Base-by-base conservation (phyloP, 768 basidiomycete genomes). In the Rhodotorula sphaerocarpa region DNA sequence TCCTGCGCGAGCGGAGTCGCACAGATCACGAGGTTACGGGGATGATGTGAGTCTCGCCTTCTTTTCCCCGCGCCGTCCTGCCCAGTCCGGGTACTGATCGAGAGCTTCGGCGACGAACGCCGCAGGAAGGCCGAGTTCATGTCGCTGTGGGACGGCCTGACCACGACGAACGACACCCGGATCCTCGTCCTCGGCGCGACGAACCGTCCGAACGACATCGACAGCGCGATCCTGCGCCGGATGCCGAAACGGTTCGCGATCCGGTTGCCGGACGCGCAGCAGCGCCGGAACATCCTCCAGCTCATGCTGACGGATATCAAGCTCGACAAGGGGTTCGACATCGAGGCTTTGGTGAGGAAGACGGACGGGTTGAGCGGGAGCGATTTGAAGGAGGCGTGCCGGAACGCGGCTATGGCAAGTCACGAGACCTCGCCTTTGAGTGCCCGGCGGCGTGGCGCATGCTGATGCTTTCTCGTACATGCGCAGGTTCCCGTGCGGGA, bases 211-310 rank as follows among this genome's bases (percentile, higher is more conserved):
- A 86, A 86, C 72, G 95, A 97, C 67, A 90, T 90, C 57, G 88
- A 90, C 72, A 76, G 84, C 3, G 87, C 88, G 31, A 87, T 91
- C 67, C 78, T 90, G 28, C 82, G 88, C n/a, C 85, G 71, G n/a
- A 91, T 99, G 90, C 95, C 95, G 2, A 96, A 93, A 75, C 88
- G 91, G 16, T 96, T 96, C 74, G 81, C 87, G 1, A 82, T 99
- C 60, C 79, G 82, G 9, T 79, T 96, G 21, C 95, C 95, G 5
- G 83, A 87, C 59, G 73, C 75, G 10, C 80, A 83, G 5, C 91
- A 96, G 69, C 81, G 95, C 36, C 76, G 83, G 55, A 90, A 87
- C 74, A 97, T 97, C 64, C 80, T 99, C 25, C 76, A 77, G 1
- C 77, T 97, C 63, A 91, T 96, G 86, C 79, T 99, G 21, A 81